phyloP scores from a whole-genome alignment of 177 flowering plant species.

The Vitis hybrid region DNA sequence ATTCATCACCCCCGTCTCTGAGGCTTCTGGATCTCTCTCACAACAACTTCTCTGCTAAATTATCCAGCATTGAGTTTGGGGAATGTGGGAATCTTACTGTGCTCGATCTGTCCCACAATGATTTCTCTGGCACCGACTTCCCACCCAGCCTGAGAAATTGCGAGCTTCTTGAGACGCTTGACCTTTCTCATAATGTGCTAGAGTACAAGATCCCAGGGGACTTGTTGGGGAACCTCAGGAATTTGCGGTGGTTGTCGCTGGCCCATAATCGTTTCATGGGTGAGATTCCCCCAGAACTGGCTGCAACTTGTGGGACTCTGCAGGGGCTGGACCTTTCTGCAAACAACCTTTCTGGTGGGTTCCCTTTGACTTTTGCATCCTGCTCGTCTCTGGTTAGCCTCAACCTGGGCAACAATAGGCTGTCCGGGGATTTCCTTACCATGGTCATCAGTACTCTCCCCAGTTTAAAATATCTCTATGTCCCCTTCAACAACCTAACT shows the following conservation, averaged over 20 bases:
- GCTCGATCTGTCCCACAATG: slow-evolving; percentile 45
- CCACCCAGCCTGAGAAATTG: slow-evolving; percentile 48
- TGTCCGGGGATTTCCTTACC: slow-evolving; percentile 62
- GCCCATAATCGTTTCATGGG: slow-evolving; percentile 58
- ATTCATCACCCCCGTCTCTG: slow-evolving; percentile 28
- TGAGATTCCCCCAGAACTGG: slow-evolving; percentile 60
- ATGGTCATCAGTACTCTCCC: slow-evolving; percentile 49
- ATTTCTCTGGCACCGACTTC: slow-evolving; percentile 36
- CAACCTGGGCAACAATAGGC: slow-evolving; percentile 57
- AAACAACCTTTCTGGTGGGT: slow-evolving; percentile 54
- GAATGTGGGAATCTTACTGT: slow-evolving; percentile 37
- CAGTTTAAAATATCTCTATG: slow-evolving; percentile 39
- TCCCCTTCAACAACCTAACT: slow-evolving; percentile 64
- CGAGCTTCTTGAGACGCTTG: slow-evolving; percentile 43
- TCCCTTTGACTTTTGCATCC: slow-evolving; percentile 46
- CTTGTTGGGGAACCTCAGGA: slow-evolving; percentile 36
- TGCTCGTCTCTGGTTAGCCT: slow-evolving; percentile 49
- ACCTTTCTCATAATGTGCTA: slow-evolving; percentile 50
- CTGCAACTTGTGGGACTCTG: slow-evolving; percentile 44
- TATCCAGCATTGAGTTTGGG: no score
- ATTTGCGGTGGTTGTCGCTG: slow-evolving; percentile 44
- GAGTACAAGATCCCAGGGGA: slow-evolving; percentile 37
- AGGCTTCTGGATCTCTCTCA: slow-evolving; percentile 55
- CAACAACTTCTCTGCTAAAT: slow-evolving; percentile 56
- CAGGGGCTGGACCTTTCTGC: slow-evolving; percentile 63